Evolutionary conservation across 148 eudicot genomes (phyloP).

Genomic region (Silene uniflora): DNA sequence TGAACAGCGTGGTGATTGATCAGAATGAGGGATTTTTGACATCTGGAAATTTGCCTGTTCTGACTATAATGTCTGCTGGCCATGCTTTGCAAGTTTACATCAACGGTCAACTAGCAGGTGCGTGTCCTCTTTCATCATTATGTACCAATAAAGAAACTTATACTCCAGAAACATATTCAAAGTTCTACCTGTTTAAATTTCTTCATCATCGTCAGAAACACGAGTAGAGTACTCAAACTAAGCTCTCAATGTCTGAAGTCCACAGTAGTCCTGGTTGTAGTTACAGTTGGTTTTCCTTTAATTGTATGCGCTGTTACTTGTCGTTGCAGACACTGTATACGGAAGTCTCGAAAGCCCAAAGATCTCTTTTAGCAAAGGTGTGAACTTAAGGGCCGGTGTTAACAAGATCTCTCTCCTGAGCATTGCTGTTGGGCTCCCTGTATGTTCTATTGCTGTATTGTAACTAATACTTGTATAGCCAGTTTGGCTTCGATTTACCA

Average conservation of each 20-base stretch:
- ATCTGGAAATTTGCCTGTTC: conserved; percentile 66
- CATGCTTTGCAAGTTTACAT: conserved; percentile 92
- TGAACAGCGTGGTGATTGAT: conserved; percentile 59
- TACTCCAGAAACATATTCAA: no score
- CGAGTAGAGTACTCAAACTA: no score
- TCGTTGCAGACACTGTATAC: conserved; percentile 59
- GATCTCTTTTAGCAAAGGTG: conserved; percentile 59
- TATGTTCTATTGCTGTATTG: conserved; percentile 38
- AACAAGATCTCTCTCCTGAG: conserved; percentile 87
- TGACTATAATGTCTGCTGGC: conserved; percentile 80
- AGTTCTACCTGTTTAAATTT: background rate
- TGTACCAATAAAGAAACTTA: background rate
- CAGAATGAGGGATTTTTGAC: conserved; percentile 55
- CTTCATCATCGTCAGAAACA: background rate
- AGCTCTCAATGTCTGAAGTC: no score
- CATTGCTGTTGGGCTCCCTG: conserved; percentile 97
- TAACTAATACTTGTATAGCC: no score
- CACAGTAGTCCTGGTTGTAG: no score
- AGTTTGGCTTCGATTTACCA: no score
- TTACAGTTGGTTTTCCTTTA: no score
- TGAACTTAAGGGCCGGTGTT: conserved; percentile 75
- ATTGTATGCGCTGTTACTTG: background rate
- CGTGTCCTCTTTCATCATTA: conserved; percentile 2
- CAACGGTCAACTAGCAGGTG: conserved; percentile 81
- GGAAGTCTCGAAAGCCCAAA: conserved; percentile 85